Percentiles rank a stretch among this genome's conserved stretches.
Evolutionary conservation across 192 early-diverging fungal species (phyloP).

Genomic region (Lobulomyces angularis): DNA sequence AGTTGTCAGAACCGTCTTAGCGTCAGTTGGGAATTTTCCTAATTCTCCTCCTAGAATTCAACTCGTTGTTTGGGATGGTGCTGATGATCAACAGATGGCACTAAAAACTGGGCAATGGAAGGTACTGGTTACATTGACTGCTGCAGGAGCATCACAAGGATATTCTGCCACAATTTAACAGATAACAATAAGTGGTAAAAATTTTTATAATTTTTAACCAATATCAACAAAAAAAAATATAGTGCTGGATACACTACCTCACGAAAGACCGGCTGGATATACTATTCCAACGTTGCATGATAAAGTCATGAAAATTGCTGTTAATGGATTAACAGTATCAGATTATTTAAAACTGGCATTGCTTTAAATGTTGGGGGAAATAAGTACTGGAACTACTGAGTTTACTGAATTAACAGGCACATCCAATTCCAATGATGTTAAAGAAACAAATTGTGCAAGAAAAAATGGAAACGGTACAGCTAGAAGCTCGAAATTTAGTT

Average conservation of each 20-base stretch:
- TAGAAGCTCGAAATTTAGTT: no score
- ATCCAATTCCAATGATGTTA: no score
- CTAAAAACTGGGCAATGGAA: conserved; percentile 21
- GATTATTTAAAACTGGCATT: no score
- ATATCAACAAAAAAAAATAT: conserved; percentile 1
- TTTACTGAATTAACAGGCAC: no score
- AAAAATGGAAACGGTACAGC: no score
- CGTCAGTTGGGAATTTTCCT: conserved; percentile 5
- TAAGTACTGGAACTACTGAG: no score
- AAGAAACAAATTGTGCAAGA: no score
- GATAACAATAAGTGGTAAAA: conserved; percentile 12
- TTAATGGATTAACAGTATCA: conserved; percentile 8
- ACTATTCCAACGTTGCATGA: conserved; percentile 11
- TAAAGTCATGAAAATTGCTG: conserved; percentile 9
- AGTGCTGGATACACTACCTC: conserved; percentile 17
- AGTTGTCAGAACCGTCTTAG: not conserved
- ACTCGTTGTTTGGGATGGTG: conserved; percentile 25
- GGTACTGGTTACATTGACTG: conserved; percentile 15
- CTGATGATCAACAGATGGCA: conserved; percentile 5
- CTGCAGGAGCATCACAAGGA: not conserved
- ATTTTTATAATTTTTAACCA: conserved; percentile 1
- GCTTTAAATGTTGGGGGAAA: no score
- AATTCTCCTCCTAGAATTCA: conserved; percentile 21
- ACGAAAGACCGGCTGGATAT: conserved; percentile 12
- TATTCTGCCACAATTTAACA: conserved; percentile 12